Conservation (phyloP, 257 asterid genomes). For the Solanum megistacrolobum region DNA sequence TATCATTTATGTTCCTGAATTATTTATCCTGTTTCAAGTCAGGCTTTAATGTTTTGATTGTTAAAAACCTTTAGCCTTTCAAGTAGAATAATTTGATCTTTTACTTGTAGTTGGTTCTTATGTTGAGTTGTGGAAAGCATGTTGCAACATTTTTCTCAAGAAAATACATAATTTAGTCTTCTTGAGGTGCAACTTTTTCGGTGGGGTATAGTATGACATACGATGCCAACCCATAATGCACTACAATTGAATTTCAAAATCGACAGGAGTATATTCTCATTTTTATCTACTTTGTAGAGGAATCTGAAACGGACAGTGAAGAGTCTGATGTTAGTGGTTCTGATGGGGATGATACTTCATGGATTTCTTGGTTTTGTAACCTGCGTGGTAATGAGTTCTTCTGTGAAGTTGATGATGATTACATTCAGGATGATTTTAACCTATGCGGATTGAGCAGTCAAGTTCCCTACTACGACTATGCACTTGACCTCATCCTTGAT, state of each 20-base stretch:
- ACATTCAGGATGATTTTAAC: conserved; percentile 93
- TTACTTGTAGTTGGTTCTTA: neutral
- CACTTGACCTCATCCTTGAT: conserved; percentile 90
- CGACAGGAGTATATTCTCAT: neutral
- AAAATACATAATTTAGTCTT: neutral
- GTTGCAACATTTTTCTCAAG: neutral
- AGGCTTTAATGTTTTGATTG: neutral
- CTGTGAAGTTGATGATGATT: conserved; percentile 97
- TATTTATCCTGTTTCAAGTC: neutral
- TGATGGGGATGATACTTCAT: conserved; percentile 95
- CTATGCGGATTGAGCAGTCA: conserved; percentile 95
- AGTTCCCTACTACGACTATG: conserved; percentile 94
- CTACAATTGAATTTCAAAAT: neutral
- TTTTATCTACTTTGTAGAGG: conserved; percentile 43
- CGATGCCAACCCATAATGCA: neutral
- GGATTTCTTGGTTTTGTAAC: conserved; percentile 99
- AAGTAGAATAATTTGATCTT: neutral
- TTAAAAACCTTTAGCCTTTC: neutral
- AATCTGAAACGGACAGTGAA: conserved; percentile 93
- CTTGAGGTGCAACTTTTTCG: neutral
- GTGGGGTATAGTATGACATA: neutral
- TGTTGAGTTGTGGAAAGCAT: neutral
- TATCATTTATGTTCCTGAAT: neutral
- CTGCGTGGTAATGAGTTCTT: conserved; percentile 94
- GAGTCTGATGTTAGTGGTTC: conserved; percentile 96